Percentiles rank a stretch among this genome's conserved stretches.
These are phyloP conservation scores for Picocystis sp. DNA, from an alignment of 163 green algal genomes.

Conservation along the genomic window DNA sequence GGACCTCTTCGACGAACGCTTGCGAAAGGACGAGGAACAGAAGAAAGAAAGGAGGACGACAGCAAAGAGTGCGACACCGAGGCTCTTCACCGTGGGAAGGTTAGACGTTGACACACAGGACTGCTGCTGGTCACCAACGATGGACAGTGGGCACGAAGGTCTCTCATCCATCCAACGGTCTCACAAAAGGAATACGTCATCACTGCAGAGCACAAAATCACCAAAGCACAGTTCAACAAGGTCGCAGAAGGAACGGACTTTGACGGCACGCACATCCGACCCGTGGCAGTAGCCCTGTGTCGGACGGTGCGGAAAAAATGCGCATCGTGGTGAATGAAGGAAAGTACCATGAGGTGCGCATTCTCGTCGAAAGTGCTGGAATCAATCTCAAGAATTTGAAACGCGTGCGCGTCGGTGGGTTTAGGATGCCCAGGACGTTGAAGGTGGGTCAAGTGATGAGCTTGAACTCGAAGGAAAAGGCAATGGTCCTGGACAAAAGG, in stretches of 20 bases:
- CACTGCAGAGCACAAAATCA: constrained; percentile 26
- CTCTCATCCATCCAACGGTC: constrained; percentile 52
- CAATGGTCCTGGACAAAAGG: too few species aligned
- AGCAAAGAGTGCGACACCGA: neutral
- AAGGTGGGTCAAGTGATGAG: constrained; percentile 19
- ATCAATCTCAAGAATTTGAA: constrained; percentile 56
- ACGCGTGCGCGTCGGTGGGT: constrained; percentile 59
- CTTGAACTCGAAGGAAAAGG: too few species aligned
- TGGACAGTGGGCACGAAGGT: constrained; percentile 46
- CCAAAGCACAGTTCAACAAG: constrained; percentile 21
- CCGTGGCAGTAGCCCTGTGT: constrained; percentile 18
- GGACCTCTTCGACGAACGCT: constrained; percentile 38
- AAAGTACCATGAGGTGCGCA: constrained; percentile 57
- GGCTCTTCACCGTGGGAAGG: constrained; percentile 83
- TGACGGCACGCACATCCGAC: constrained; percentile 24
- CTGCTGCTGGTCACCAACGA: constrained; percentile 95
- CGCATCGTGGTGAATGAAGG: constrained; percentile 56
- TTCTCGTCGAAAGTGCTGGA: constrained; percentile 41
- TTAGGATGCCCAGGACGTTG: constrained; percentile 41
- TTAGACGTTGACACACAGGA: constrained; percentile 74
- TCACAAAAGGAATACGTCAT: constrained; percentile 78
- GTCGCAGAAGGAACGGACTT: constrained; percentile 22
- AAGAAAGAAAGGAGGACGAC: constrained; percentile 1
- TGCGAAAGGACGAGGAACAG: constrained; percentile 2
- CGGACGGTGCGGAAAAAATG: constrained; percentile 13